Evolutionary conservation across 2,329 filamentous ascomycete species (phyloP), one percentile per base, ranked within the genome.

Genomic region (Pleomassaria siparia): DNA sequence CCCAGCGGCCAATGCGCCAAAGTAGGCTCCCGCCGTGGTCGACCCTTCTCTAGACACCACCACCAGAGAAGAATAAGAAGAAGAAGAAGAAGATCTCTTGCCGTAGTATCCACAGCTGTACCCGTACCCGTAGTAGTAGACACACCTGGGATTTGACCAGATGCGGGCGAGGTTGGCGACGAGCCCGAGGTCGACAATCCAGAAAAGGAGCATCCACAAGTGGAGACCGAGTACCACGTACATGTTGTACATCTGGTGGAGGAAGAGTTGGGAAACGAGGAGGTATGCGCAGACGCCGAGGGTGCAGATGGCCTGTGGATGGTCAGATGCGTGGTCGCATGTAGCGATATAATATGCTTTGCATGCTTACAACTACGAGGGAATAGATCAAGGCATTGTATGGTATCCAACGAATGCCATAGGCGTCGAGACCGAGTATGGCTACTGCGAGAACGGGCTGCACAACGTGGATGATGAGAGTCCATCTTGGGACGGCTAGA

Each of bases 141-240:
- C 40, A 32, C 50, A 62, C 24, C 35, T 41, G 36, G 12, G 50
- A 42, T 11, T 33, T 16, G 48, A 40, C 62, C 62, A 66, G 29
- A 60, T 32, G 3, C 44, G 37, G 3, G 61, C 58, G 10, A 67
- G 51, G 26, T 56, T 50, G 11, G 62, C 58, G 15, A 63, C 50
- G 7, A 66, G 54, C 21, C 55, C 62, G 10, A 67, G 53, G 43
- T 60, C 56, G 15, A 66, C 54, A 28, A 80, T 66, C 80, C 80
- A 84, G 62, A 83, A 77, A 46, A 83, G 49, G 44, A 78, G 60
- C 24, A 79, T 72, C 47, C 78, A 72, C 16, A 78, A 72, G 52
- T 83, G 80, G 29, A 83, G 67, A 18, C 68, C 70, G 3, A 83
- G 63, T 7, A 79, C 70, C 21, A 76, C 76, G 74, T 78, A 81